A percentile compares a stretch with the other conserved stretches of the same genome.
These are phyloP conservation scores for Blastomyces silverae DNA, from an alignment of 2,329 filamentous ascomycete genomes.

Conservation along the genomic window DNA sequence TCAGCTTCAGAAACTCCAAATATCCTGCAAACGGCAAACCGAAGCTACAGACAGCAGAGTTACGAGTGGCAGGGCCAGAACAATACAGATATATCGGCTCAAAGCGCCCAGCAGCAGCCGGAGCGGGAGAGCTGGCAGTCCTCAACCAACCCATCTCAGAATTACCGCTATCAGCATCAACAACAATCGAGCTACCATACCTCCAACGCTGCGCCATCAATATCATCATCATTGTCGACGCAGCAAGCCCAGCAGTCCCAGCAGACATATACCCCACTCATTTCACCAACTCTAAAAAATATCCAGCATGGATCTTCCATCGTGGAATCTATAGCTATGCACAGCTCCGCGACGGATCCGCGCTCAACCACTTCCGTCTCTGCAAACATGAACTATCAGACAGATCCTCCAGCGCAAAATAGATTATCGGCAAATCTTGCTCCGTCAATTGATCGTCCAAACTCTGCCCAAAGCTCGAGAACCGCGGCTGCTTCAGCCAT, in stretches of 20 bases:
- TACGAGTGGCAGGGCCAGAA: slow-evolving; percentile 18
- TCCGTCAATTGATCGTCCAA: slow-evolving; percentile 13
- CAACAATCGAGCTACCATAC: slow-evolving; percentile 15
- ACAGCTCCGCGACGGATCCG: not conserved
- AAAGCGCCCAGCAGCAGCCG: slow-evolving; percentile 10
- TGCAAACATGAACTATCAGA: not conserved
- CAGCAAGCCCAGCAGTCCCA: slow-evolving; percentile 13
- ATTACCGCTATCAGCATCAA: slow-evolving; percentile 15
- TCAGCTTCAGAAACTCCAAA: slow-evolving; percentile 10
- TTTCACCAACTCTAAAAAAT: slow-evolving; percentile 3
- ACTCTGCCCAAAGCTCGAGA: slow-evolving; percentile 18
- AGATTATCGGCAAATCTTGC: not conserved
- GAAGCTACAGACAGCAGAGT: slow-evolving; percentile 16
- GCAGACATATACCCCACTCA: slow-evolving; percentile 1
- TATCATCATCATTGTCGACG: not conserved
- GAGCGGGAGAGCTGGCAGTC: slow-evolving; percentile 16
- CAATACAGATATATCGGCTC: slow-evolving; percentile 6
- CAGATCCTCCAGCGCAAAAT: not conserved
- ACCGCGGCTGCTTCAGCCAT: slow-evolving; percentile 19
- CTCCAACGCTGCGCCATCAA: slow-evolving; percentile 5
- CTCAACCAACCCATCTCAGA: slow-evolving; percentile 11
- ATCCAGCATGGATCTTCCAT: slow-evolving; percentile 1
- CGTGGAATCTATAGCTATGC: not conserved
- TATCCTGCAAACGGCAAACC: slow-evolving; percentile 13
- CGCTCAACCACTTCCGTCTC: not conserved